These are phyloP conservation scores for Aspergillus floridensis DNA, from an alignment of 2,329 filamentous ascomycete genomes.

Conservation along the genomic window DNA sequence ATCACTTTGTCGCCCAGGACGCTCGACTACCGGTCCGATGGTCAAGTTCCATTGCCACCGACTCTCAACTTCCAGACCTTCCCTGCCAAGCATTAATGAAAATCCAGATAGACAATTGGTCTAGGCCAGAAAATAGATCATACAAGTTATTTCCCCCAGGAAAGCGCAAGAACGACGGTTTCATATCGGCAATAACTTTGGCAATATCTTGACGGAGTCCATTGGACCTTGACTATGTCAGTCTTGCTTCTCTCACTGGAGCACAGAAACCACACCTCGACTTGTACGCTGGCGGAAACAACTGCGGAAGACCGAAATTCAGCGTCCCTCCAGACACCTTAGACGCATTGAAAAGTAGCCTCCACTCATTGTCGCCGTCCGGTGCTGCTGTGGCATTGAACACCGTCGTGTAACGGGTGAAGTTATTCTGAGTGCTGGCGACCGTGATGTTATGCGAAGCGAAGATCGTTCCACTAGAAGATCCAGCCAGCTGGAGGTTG, in stretches of 20 bases:
- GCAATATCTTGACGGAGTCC: constrained; percentile 58
- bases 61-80: constrained; percentile 28
- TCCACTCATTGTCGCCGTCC: constrained; percentile 30
- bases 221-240: constrained; percentile 39
- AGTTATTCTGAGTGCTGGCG: constrained; percentile 17
- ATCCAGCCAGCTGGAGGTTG: constrained; percentile 27
- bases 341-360: constrained; percentile 26
- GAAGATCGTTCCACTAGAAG: constrained; percentile 23
- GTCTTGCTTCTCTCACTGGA: background rate
- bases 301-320: constrained; percentile 27
- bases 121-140: background rate
- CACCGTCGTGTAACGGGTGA: constrained; percentile 21
- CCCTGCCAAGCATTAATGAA: constrained; percentile 13
- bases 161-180: constrained; percentile 61
- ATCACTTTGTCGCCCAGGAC: constrained; percentile 54
- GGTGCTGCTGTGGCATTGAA: constrained; percentile 23
- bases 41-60: constrained; percentile 45
- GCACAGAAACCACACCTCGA: constrained; percentile 11
- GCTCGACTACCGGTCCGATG: constrained; percentile 39
- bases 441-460: constrained; percentile 29
- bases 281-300: constrained; percentile 29
- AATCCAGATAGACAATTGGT: background rate
- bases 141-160: constrained; percentile 64
- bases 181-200: constrained; percentile 52
- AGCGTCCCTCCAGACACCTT: constrained; percentile 20